These are phyloP conservation scores for Fusarium nematophilum DNA, from an alignment of 2,329 filamentous ascomycete species.

Conservation along the genomic window DNA sequence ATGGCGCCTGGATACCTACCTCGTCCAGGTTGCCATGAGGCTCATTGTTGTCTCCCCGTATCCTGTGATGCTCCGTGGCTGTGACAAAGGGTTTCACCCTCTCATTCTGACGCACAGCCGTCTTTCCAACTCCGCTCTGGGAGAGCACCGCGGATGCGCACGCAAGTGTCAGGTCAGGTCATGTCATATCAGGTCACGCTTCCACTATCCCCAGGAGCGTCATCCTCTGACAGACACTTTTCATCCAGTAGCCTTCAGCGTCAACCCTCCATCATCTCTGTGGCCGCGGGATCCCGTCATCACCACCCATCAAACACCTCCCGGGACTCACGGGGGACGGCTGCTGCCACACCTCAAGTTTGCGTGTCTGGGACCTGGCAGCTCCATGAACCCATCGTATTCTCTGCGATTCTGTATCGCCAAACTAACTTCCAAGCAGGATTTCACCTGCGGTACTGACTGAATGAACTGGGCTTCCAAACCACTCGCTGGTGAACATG, in stretches of 20 bases:
- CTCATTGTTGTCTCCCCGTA: constrained; percentile 26
- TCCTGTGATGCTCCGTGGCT: constrained; percentile 10
- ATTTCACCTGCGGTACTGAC: constrained; percentile 10
- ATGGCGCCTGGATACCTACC: too few species aligned
- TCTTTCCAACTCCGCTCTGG: constrained; percentile 7
- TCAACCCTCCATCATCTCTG: constrained; percentile 39
- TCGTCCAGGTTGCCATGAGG: constrained; percentile 22
- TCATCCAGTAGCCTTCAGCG: constrained; percentile 34
- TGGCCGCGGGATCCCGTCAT: constrained; percentile 23
- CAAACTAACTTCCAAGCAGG: constrained; percentile 17
- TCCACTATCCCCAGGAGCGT: constrained; percentile 29
- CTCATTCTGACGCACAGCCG: constrained; percentile 8
- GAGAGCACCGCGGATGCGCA: constrained; percentile 25
- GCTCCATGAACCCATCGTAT: constrained; percentile 9
- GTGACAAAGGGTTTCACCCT: constrained; percentile 20
- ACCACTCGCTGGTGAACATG: constrained; percentile 36
- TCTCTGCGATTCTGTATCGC: neutral
- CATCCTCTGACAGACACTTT: constrained; percentile 32
- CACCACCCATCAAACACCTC: constrained; percentile 17
- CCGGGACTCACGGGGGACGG: too few species aligned
- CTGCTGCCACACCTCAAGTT: constrained; percentile 11
- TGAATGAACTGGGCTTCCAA: constrained; percentile 20
- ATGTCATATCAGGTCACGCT: constrained; percentile 47
- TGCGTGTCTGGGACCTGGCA: constrained; percentile 20
- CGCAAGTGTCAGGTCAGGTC: constrained; percentile 41